Percentiles rank a stretch among this genome's conserved stretches.
These are phyloP conservation scores for Parietichytrium sp. DNA, from an alignment of 108 stramenopile species.

Conservation along the genomic window DNA sequence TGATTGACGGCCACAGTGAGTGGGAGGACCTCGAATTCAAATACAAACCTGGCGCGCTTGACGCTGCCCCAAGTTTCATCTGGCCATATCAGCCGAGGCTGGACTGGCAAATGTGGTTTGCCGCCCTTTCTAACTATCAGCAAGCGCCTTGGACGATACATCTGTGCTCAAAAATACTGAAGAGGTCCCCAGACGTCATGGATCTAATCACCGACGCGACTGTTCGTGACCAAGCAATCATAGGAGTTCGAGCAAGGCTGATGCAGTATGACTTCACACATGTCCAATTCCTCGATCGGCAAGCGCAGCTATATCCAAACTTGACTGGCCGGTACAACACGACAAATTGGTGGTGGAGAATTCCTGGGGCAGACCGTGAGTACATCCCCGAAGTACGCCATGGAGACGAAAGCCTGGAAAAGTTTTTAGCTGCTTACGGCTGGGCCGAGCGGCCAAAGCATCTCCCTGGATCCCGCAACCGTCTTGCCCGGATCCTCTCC, in stretches of 20 bases:
- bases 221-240: neutral
- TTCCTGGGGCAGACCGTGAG: neutral
- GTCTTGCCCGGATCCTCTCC: too few species aligned
- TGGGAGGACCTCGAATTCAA: conserved; percentile 67
- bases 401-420: neutral
- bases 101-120: conserved; percentile 80
- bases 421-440: neutral
- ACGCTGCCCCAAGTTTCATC: conserved; percentile 49
- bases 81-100: conserved; percentile 69
- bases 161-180: conserved; percentile 55
- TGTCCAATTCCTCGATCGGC: neutral
- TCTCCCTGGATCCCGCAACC: too few species aligned
- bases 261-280: neutral
- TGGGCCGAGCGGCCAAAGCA: too few species aligned
- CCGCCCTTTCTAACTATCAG: conserved; percentile 62
- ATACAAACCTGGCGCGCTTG: conserved; percentile 62
- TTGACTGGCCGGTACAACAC: neutral
- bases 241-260: neutral
- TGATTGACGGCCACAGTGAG: conserved; percentile 33
- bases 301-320: neutral
- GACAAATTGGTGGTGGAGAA: neutral
- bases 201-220: neutral
- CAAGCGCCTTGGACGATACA: conserved; percentile 66
- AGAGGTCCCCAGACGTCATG: conserved; percentile 13
- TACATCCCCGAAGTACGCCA: conserved; percentile 12